A percentile compares a stretch with the other conserved stretches of the same genome.
Evolutionary conservation across 768 basidiomycete species (phyloP).

Genomic region (Cystofilobasidium bisporidii): DNA sequence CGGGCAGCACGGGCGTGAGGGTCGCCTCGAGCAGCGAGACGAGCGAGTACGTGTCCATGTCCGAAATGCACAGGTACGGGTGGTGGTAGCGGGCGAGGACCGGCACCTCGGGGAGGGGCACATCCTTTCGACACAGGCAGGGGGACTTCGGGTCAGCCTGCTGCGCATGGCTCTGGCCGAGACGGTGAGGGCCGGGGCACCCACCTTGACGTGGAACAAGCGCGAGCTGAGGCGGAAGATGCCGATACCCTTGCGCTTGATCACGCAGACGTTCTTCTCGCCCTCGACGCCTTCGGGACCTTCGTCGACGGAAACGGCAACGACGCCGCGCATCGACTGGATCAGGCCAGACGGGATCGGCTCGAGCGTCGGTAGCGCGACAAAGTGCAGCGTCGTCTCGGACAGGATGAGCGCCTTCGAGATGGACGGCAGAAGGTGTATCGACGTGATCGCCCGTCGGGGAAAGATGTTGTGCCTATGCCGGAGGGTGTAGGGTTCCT

Average conservation of each 20-base stretch:
- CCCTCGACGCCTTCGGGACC: conserved; percentile 34
- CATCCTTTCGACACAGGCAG: conserved; percentile 33
- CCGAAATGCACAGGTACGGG: conserved; percentile 35
- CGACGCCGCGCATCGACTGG: conserved; percentile 69
- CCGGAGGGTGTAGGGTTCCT: conserved; percentile 53
- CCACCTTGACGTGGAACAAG: conserved; percentile 30
- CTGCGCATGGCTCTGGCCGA: too few species aligned
- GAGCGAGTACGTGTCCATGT: conserved; percentile 27
- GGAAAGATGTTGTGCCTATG: conserved; percentile 62
- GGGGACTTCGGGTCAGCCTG: too few species aligned
- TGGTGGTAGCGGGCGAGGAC: conserved; percentile 29
- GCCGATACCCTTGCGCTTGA: conserved; percentile 39
- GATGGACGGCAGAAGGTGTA: conserved; percentile 67
- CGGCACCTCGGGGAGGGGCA: conserved; percentile 38
- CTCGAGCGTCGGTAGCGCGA: conserved; percentile 70
- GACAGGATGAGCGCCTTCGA: conserved; percentile 65
- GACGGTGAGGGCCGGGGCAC: too few species aligned
- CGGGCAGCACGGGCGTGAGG: conserved; percentile 6
- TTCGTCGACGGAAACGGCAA: conserved; percentile 74
- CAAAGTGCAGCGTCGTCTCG: conserved; percentile 57
- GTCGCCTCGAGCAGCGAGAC: conserved; percentile 20
- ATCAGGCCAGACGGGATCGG: conserved; percentile 52
- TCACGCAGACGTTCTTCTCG: conserved; percentile 38
- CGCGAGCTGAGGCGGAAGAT: conserved; percentile 35
- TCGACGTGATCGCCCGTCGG: conserved; percentile 65